Evolutionary conservation across 2,329 filamentous ascomycete genomes (phyloP), one percentile per base, ranked within the genome.

Genomic region (Septoria linicola): DNA sequence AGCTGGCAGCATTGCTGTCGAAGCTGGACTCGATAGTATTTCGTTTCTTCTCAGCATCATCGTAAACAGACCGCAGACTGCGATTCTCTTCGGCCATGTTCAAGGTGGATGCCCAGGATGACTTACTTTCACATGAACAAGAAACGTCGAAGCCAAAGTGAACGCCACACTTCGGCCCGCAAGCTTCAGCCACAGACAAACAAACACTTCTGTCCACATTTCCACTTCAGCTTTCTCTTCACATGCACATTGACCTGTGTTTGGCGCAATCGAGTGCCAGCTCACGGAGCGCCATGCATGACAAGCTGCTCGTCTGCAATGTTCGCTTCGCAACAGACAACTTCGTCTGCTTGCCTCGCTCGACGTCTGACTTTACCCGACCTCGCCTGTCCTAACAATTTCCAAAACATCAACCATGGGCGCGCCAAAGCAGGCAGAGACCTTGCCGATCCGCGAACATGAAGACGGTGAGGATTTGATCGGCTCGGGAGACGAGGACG

Each of bases 1-100:
- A 92, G 49, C 75, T 70, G 27, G 82, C 74, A 19, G 81, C 83
- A 59, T 81, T 87, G 51, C 81, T 80, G 65, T 87, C 81, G 60
- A 78, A 79, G n/a, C 80, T 76, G 49, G 73, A 73, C 59, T 89
- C 84, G 44, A 96, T 69, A 34, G 70, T 70, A 52, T 73, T 67
- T 42, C 81, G 78, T 49, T 78, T 74, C 19, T 68, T 68, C 59
- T 85, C 83, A 21, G 82, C 83, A n/a, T 65, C 63, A 19, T 54
- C 55, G 55, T 65, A 84, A 4, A 83, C 69, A 1, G 74, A 72
- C 41, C 78, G 75, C 21, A 87, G 76, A 59, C 70, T 83, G 60
- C 78, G 70, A 2, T 76, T 72, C 61, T 78, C 68, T 30, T 77
- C 73, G 58, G 73, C 72, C 69, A 72, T 72, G 23, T 40, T 55